Conservation (phyloP, 345 rosid genomes). For the Eucalyptus albens region DNA sequence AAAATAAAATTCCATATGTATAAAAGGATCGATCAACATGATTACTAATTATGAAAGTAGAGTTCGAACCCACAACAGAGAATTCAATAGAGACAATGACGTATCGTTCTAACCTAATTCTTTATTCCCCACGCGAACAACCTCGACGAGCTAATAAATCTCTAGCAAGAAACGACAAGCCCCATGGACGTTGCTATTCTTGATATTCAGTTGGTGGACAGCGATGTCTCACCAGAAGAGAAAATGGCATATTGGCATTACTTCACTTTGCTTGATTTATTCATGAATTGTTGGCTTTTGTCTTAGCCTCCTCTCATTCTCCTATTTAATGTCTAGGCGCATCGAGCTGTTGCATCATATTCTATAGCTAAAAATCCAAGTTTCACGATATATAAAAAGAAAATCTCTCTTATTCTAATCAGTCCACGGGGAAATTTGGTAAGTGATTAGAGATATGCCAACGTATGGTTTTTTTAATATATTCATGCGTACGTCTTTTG, state of each 20-base stretch:
- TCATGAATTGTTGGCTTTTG: not conserved
- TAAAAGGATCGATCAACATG: not conserved
- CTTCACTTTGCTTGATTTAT: not conserved
- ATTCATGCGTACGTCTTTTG: not conserved
- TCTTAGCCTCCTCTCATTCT: not conserved
- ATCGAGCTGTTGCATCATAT: not conserved
- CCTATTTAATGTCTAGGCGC: not conserved
- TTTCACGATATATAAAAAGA: not conserved
- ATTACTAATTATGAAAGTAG: no score
- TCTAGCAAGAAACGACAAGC: not conserved
- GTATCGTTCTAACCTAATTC: not conserved
- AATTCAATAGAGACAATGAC: no score
- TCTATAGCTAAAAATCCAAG: not conserved
- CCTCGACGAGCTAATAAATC: not conserved
- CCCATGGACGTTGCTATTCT: not conserved
- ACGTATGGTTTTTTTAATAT: no score
- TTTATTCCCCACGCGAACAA: not conserved
- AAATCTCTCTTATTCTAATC: not conserved
- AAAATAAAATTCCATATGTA: no score
- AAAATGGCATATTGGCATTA: not conserved
- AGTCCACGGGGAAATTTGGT: not conserved
- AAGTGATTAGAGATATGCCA: not conserved
- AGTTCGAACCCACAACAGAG: no score
- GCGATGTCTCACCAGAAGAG: not conserved
- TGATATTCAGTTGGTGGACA: not conserved